These are phyloP conservation scores for Wickerhamomyces mucosus DNA, from an alignment of 805 yeast genomes.

Conservation along the genomic window DNA sequence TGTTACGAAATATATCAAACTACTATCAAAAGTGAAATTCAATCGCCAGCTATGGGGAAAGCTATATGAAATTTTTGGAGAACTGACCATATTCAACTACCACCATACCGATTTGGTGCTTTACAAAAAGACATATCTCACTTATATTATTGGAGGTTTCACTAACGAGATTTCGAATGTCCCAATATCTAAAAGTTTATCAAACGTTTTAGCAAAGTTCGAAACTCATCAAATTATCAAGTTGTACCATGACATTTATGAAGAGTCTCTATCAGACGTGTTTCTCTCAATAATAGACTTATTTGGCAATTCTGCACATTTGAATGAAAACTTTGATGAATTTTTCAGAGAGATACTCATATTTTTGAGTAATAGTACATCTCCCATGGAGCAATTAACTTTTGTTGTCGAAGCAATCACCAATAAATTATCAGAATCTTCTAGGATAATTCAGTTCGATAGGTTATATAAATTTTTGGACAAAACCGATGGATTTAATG, in stretches of 20 bases:
- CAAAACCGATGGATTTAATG: conserved; percentile 1
- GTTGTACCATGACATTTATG: neutral
- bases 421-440: conserved; percentile 24
- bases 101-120: neutral
- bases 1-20: conserved; percentile 10
- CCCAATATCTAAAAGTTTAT: neutral
- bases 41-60: neutral
- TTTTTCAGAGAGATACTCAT: neutral
- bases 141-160: neutral
- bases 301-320: neutral
- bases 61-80: neutral
- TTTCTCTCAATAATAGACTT: neutral
- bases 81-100: neutral
- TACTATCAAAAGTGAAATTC: neutral
- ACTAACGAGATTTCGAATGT: neutral
- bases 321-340: neutral
- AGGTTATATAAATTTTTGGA: conserved; percentile 8
- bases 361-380: neutral
- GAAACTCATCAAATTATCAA: neutral
- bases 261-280: neutral
- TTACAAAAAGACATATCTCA: neutral
- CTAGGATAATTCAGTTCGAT: conserved; percentile 23
- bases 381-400: conserved; percentile 16
- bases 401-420: conserved; percentile 15
- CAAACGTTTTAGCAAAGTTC: neutral